Conservation (phyloP, 2,329 filamentous ascomycete species). For the Calycina herbarum region DNA sequence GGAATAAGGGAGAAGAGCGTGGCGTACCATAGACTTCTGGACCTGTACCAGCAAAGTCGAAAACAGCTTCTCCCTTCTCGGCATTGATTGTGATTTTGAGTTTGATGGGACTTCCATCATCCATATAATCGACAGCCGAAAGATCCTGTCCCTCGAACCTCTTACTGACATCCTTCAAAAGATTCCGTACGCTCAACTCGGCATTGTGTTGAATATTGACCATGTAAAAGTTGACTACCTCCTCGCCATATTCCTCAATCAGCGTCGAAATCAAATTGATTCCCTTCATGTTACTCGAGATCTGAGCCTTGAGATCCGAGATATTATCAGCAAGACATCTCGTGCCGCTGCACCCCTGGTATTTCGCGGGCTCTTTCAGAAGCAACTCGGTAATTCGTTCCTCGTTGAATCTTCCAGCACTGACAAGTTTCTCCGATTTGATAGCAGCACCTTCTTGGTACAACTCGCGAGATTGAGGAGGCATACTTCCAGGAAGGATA, state of each 20-base stretch:
- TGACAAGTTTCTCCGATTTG: constrained; percentile 70
- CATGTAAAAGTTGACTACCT: constrained; percentile 83
- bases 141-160: constrained; percentile 71
- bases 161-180: constrained; percentile 70
- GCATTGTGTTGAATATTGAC: constrained; percentile 78
- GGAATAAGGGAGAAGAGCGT: no score
- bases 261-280: constrained; percentile 74
- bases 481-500: constrained; percentile 81
- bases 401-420: constrained; percentile 76
- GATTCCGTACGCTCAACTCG: constrained; percentile 69
- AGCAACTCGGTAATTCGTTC: constrained; percentile 67
- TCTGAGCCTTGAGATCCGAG: constrained; percentile 83
- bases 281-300: constrained; percentile 83
- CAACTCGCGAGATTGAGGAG: constrained; percentile 67
- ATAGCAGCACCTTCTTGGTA: constrained; percentile 66
- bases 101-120: constrained; percentile 77
- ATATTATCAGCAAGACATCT: constrained; percentile 80
- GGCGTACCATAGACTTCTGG: constrained; percentile 60
- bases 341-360: constrained; percentile 76
- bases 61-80: constrained; percentile 71
- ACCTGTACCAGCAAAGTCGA: constrained; percentile 77
- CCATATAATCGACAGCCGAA: constrained; percentile 78
- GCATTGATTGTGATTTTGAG: constrained; percentile 75
- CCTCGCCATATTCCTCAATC: constrained; percentile 75
- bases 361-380: constrained; percentile 70